These are phyloP conservation scores for Acanthamoeba royreba DNA, from an alignment of 208 protist species.

Conservation along the genomic window DNA sequence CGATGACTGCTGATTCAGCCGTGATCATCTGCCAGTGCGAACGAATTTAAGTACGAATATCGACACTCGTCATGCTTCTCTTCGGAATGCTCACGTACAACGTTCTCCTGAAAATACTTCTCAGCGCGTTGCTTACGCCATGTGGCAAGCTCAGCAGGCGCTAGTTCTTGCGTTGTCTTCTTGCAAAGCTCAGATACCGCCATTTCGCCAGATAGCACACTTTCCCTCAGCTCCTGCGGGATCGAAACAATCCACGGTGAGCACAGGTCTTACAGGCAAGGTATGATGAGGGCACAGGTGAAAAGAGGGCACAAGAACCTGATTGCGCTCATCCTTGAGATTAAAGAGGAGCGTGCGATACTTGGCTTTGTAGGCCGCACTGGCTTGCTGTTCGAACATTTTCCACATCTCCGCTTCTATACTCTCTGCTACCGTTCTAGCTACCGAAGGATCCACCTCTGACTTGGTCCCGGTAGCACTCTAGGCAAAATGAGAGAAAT, in stretches of 20 bases:
- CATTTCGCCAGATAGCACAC: not conserved
- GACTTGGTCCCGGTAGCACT: too few species aligned
- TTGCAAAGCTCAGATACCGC: not conserved
- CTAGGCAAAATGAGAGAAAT: too few species aligned
- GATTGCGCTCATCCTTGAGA: not conserved
- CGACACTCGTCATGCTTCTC: not conserved
- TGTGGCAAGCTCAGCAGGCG: not conserved
- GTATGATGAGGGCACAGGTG: not conserved
- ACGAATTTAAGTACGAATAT: not conserved
- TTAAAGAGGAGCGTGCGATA: conserved; percentile 3
- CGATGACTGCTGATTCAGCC: not conserved
- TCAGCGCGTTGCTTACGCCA: not conserved
- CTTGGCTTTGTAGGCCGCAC: not conserved
- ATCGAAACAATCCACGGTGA: not conserved
- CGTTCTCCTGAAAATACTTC: conserved; percentile 7
- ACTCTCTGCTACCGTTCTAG: not conserved
- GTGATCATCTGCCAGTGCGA: not conserved
- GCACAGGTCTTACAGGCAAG: not conserved
- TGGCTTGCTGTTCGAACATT: not conserved
- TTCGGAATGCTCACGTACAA: not conserved
- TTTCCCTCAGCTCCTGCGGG: not conserved
- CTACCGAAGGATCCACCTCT: not conserved
- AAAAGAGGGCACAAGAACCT: not conserved
- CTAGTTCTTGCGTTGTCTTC: not conserved
- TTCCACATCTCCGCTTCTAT: not conserved